Evolutionary conservation across 2,329 filamentous ascomycete genomes (phyloP).

Genomic region (Exophiala viscosa): DNA sequence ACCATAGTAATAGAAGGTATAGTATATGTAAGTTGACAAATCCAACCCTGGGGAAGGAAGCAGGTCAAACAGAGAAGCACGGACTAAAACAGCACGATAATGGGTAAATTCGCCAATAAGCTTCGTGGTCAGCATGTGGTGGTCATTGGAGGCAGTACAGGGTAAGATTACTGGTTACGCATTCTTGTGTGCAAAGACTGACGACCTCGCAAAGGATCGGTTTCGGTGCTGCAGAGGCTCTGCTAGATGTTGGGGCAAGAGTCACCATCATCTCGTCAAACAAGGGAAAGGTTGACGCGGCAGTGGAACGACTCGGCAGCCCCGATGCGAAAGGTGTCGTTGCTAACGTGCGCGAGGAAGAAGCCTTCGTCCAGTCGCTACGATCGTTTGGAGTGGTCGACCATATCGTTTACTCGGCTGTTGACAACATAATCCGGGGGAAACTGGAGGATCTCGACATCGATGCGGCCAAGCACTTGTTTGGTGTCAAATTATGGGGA

Average conservation of each 20-base stretch:
- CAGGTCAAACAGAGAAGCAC: too few relatives aligned
- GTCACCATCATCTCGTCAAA: conserved; percentile 60
- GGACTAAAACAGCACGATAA: neutral
- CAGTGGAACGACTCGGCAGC: conserved; percentile 43
- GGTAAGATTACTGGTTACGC: conserved; percentile 4
- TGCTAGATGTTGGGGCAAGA: conserved; percentile 52
- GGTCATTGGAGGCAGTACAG: conserved; percentile 20
- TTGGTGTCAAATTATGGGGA: conserved; percentile 26
- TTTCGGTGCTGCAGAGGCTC: conserved; percentile 56
- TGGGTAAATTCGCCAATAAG: conserved; percentile 17
- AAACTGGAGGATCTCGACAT: conserved; percentile 16
- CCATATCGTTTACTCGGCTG: conserved; percentile 58
- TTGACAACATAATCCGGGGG: conserved; percentile 35
- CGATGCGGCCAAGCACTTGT: conserved; percentile 19
- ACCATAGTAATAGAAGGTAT: too few relatives aligned
- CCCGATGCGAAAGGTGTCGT: conserved; percentile 16
- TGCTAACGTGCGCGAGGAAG: conserved; percentile 21
- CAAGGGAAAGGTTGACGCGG: conserved; percentile 44
- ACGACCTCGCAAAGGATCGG: conserved; percentile 36
- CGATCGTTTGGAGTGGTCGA: conserved; percentile 39
- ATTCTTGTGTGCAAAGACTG: neutral
- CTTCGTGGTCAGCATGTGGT: conserved; percentile 17
- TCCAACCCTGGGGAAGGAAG: too few relatives aligned
- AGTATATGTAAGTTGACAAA: too few relatives aligned
- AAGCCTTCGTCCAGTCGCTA: conserved; percentile 6